These are phyloP conservation scores for Pseudopyricularia cyperi DNA, from an alignment of 2,329 filamentous ascomycete genomes.

Conservation along the genomic window DNA sequence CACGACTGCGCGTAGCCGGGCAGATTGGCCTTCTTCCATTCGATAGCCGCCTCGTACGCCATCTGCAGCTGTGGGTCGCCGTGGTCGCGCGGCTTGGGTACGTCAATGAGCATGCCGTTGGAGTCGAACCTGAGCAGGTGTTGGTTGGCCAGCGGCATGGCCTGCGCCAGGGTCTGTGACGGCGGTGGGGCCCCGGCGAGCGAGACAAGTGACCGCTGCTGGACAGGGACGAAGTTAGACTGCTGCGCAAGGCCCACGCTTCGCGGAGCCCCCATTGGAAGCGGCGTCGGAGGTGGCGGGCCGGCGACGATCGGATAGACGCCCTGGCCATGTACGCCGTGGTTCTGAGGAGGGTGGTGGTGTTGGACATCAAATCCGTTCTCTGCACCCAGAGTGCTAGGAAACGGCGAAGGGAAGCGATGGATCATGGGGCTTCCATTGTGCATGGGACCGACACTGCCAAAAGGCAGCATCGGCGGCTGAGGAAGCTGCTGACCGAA, in stretches of 20 bases:
- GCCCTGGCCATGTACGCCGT: not conserved
- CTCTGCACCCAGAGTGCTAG: not conserved
- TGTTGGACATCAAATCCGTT: not conserved
- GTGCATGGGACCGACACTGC: not conserved
- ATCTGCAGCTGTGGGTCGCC: conserved; percentile 25
- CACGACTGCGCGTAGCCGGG: conserved; percentile 33
- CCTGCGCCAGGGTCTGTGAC: not conserved
- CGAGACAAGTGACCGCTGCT: not conserved
- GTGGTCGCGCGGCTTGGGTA: conserved; percentile 24
- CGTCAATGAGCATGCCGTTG: not conserved
- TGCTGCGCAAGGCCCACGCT: not conserved
- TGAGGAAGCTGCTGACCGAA: not conserved
- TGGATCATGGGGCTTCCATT: not conserved
- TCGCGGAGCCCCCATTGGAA: not conserved
- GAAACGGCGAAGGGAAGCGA: not conserved
- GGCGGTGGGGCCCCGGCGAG: not conserved
- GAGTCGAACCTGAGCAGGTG: conserved; percentile 1
- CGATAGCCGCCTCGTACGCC: conserved; percentile 33
- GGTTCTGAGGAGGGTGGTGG: not conserved
- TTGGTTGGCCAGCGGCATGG: conserved; percentile 1
- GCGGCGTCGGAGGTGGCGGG: not conserved
- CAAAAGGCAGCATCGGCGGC: not conserved
- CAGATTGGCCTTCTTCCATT: conserved; percentile 33
- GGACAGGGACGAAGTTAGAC: not conserved
- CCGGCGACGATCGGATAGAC: not conserved